phyloP scores from a whole-genome alignment of 208 protist species.

The Trypanosoma theileri region DNA sequence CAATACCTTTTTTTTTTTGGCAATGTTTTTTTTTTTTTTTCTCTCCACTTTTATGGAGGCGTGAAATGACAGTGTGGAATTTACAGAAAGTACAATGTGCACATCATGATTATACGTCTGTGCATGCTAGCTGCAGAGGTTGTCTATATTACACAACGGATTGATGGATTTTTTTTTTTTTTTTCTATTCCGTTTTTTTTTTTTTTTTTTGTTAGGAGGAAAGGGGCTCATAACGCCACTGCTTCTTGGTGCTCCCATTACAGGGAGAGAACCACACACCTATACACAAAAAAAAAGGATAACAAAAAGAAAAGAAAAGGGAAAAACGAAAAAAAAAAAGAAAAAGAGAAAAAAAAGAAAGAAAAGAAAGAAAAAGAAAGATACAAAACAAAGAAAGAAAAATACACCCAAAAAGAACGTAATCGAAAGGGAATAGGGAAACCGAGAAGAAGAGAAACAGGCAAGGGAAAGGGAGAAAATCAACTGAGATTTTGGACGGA shows the following conservation, averaged over 20 bases:
- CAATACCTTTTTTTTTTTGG: no score
- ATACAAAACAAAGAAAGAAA: conserved; percentile 1
- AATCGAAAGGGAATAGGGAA: conserved; percentile 7
- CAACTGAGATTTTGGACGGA: not conserved
- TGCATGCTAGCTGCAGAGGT: no score
- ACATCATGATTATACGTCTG: no score
- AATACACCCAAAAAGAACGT: not conserved
- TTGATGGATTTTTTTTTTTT: no score
- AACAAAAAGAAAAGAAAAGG: not conserved
- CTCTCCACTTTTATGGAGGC: no score
- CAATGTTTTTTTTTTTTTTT: no score
- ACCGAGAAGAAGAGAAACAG: conserved; percentile 1
- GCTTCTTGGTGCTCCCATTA: not conserved
- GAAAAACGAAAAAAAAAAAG: conserved; percentile 7
- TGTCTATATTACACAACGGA: no score
- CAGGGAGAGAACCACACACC: conserved; percentile 12
- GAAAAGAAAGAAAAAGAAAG: conserved; percentile 10
- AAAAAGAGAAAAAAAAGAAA: not conserved
- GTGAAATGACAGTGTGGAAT: no score
- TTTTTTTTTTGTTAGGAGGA: not conserved
- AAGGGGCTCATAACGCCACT: not conserved
- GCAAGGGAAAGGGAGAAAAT: not conserved
- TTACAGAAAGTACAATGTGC: no score
- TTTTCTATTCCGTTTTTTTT: no score
- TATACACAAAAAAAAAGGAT: conserved; percentile 1